Evolutionary conservation across 2,329 filamentous ascomycete species (phyloP), one percentile per base, ranked within the genome.

Genomic region (Talaromyces sp.): DNA sequence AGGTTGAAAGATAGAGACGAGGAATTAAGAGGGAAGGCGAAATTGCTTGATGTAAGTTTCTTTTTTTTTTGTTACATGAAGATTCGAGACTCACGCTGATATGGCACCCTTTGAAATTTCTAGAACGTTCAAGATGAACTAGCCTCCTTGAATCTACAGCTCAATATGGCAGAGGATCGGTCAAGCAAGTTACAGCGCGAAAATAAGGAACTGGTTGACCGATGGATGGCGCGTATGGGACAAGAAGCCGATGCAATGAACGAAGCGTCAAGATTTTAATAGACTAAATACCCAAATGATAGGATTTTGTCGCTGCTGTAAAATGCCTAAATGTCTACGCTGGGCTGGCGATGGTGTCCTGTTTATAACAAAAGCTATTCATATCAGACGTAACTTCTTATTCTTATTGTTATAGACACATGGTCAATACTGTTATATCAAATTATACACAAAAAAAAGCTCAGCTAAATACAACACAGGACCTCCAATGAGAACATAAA

Each of bases 61-160:
- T 12, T 2, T 6, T 12, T 54, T 44, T 47, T 42, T 18, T 42
- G 4, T n/a, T 4, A 2, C 8, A 36, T 36, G 6, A 47, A 2
- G 42, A 47, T 47, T 4, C 12, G 28, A 7, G 1, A 27, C 14
- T n/a, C 9, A 61, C 57, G 33, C 47, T 63, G 44, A 63, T 51
- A 16, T 50, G 40, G 12, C 30, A 30, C 16, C 16, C 9, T 56
- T 27, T 23, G 2, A 23, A 23, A 27, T 54, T 40, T 61, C 52
- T 68, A 89, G 84, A 85, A 94, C 70, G 88, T 96, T 59, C 94
- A 98, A 78, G 93, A 97, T 76, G 95, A 99, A 75, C 88, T 96
- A 76, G 88, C 96, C 57, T 89, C 91, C 0, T 78, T 97, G 54
- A 93, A 93, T 67, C 81, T 98, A 66, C 90, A 98, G 75, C 82